Evolutionary conservation across 140 eudicot genomes (phyloP).

Genomic region (Ambrosia hybrid): DNA sequence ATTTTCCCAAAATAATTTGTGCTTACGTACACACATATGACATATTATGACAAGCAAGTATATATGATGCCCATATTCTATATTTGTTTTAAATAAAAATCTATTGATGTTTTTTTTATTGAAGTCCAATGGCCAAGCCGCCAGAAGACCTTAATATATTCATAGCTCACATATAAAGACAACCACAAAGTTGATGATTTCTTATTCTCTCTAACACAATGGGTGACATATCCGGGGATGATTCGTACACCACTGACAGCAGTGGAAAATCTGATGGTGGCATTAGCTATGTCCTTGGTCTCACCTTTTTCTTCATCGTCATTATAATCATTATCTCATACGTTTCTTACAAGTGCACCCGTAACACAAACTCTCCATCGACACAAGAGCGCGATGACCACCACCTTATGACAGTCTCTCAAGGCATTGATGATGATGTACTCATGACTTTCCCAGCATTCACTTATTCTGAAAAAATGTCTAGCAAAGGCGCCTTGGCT

Average conservation of each 20-base stretch:
- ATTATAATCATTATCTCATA: slow-evolving; percentile 2
- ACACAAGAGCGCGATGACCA: background rate
- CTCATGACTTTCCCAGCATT: background rate
- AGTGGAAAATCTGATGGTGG: background rate
- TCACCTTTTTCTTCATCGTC: slow-evolving; percentile 8
- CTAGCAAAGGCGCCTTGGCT: background rate
- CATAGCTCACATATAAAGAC: background rate
- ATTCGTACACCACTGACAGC: slow-evolving; percentile 10
- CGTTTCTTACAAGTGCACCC: slow-evolving; percentile 16
- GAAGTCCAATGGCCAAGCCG: background rate
- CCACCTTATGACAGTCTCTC: background rate
- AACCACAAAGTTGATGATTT: slow-evolving; percentile 10
- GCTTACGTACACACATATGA: background rate
- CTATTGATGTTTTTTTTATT: no score
- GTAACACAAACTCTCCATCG: slow-evolving; percentile 8
- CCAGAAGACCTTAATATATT: background rate
- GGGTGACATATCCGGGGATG: slow-evolving; percentile 10
- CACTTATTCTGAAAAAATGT: background rate
- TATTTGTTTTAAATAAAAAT: no score
- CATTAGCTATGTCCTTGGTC: slow-evolving; percentile 5
- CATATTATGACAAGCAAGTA: background rate
- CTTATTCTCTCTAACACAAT: background rate
- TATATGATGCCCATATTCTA: background rate
- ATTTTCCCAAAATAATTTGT: no score
- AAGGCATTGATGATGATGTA: slow-evolving; percentile 4